Evolutionary conservation across 2,329 filamentous ascomycete genomes (phyloP).

Genomic region (Endocalyx cinctus): DNA sequence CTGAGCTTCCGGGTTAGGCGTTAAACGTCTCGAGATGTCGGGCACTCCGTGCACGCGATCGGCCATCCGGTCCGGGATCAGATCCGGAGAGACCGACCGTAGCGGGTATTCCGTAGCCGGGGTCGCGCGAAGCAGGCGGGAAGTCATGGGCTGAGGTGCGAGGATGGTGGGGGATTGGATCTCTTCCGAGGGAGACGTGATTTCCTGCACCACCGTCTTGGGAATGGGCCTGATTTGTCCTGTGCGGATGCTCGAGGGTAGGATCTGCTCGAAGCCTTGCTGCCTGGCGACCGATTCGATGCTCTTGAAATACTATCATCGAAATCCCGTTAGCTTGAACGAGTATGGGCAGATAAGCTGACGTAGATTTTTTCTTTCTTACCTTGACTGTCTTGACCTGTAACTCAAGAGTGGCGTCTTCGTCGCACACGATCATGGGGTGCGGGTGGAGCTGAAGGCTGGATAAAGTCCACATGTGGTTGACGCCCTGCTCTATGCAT

Average conservation of each 20-base stretch:
- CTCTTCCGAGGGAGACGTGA: too few species aligned
- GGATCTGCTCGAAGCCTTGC: slow-evolving; percentile 54
- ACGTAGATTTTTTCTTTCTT: slow-evolving; percentile 11
- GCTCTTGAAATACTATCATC: slow-evolving; percentile 66
- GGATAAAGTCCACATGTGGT: slow-evolving; percentile 89
- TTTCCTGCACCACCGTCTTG: slow-evolving; percentile 33
- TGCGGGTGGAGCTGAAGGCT: slow-evolving; percentile 76
- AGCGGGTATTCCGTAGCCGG: slow-evolving; percentile 52
- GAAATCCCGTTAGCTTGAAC: slow-evolving; percentile 53
- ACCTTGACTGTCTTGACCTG: slow-evolving; percentile 70
- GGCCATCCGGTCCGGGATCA: slow-evolving; percentile 60
- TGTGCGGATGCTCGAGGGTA: slow-evolving; percentile 52
- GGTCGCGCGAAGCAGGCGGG: slow-evolving; percentile 48
- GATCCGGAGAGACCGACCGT: slow-evolving; percentile 53
- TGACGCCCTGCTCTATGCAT: slow-evolving; percentile 76
- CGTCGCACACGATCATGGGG: slow-evolving; percentile 78
- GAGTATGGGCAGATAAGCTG: neutral
- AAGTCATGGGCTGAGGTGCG: slow-evolving; percentile 52
- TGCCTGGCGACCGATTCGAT: slow-evolving; percentile 60
- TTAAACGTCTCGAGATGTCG: slow-evolving; percentile 30
- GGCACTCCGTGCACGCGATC: slow-evolving; percentile 51
- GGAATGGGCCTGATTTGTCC: slow-evolving; percentile 31
- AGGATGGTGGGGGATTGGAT: slow-evolving; percentile 40
- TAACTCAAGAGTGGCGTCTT: slow-evolving; percentile 70
- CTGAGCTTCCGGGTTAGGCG: slow-evolving; percentile 27